Evolutionary conservation across 2,329 filamentous ascomycete species (phyloP).

Genomic region (Aspergillus brunneoviolaceus): DNA sequence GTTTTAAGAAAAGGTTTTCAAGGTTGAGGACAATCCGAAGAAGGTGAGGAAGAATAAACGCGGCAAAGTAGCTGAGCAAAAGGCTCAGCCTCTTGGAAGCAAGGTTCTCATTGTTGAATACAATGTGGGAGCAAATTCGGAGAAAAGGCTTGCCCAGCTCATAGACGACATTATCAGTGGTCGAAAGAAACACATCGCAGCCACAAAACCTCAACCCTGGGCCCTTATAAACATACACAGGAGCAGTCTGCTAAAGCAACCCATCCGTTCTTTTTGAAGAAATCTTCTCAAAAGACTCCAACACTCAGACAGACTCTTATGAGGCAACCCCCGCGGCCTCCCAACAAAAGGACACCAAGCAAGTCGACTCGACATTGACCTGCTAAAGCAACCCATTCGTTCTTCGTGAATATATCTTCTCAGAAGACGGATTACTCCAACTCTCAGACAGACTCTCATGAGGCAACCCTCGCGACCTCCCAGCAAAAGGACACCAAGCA

Average conservation of each 20-base stretch:
- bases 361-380: not conserved
- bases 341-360: not conserved
- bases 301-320: not conserved
- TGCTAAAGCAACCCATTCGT: no score
- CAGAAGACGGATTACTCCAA: no score
- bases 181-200: constrained; percentile 29
- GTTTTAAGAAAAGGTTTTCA: not conserved
- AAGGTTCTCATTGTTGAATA: constrained; percentile 61
- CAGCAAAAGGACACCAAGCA: no score
- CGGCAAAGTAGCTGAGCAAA: constrained; percentile 35
- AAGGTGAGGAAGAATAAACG: constrained; percentile 29
- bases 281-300: constrained; percentile 37
- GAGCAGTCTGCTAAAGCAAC: constrained; percentile 47
- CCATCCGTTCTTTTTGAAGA: constrained; percentile 70
- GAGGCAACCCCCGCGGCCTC: not conserved
- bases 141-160: constrained; percentile 54
- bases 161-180: constrained; percentile 63
- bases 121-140: constrained; percentile 49
- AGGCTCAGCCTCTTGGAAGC: constrained; percentile 29
- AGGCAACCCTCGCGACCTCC: no score
- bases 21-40: constrained; percentile 19
- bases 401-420: no score
- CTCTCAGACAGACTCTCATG: no score
- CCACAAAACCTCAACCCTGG: constrained; percentile 21
- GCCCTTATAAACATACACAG: constrained; percentile 14